Evolutionary conservation across 2,329 filamentous ascomycete genomes (phyloP).

Genomic region (Ilyonectria destructans): DNA sequence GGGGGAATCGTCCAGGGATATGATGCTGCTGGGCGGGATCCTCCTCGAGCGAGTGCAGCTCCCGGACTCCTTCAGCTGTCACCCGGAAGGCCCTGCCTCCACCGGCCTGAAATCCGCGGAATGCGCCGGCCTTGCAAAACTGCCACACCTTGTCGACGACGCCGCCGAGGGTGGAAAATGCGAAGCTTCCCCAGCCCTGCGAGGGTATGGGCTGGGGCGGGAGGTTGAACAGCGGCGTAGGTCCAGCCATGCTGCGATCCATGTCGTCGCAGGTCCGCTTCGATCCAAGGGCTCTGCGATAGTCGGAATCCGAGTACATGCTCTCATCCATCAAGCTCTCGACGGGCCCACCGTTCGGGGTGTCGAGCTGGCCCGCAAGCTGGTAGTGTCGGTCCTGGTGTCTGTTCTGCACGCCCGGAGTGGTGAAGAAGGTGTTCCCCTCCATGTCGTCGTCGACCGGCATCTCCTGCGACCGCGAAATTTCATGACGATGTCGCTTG

Average conservation of each 20-base stretch:
- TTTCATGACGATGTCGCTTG: constrained; percentile 60
- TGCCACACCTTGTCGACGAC: constrained; percentile 87
- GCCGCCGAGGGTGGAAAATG: constrained; percentile 75
- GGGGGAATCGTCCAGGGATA: constrained; percentile 53
- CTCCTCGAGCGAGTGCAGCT: constrained; percentile 38
- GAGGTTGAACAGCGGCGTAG: constrained; percentile 53
- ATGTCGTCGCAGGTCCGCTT: constrained; percentile 58
- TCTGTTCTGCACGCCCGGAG: constrained; percentile 37
- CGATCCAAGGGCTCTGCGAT: constrained; percentile 68
- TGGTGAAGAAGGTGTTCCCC: constrained; percentile 43
- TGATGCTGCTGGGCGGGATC: constrained; percentile 43
- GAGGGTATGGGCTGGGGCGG: constrained; percentile 50
- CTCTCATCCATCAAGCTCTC: constrained; percentile 66
- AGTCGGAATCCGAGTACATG: constrained; percentile 71
- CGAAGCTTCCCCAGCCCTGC: constrained; percentile 70
- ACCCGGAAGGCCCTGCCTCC: constrained; percentile 82
- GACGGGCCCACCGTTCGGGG: constrained; percentile 56
- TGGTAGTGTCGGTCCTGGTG: constrained; percentile 58
- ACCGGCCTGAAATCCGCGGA: constrained; percentile 90
- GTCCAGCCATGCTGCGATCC: constrained; percentile 54
- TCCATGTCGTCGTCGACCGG: constrained; percentile 39
- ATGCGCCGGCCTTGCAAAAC: constrained; percentile 83
- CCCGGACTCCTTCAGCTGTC: constrained; percentile 43
- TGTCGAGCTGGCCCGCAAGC: constrained; percentile 70
- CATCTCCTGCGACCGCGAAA: constrained; percentile 47